These are phyloP conservation scores for Phytophthora hybrid DNA, from an alignment of 352 stramenopile genomes.

Conservation along the genomic window DNA sequence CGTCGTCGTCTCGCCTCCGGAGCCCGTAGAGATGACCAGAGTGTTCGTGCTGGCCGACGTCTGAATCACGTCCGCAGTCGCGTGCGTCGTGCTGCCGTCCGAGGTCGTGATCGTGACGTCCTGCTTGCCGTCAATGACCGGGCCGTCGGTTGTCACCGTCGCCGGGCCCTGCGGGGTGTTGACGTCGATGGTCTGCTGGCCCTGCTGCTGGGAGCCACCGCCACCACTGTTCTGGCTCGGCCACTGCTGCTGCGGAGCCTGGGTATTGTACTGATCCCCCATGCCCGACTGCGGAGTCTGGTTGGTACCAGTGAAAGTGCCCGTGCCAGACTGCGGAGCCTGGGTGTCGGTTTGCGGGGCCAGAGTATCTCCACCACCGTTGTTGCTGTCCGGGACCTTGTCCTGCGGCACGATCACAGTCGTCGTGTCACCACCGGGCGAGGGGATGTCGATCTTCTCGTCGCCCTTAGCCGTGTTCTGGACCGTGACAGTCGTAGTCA, in stretches of 20 bases:
- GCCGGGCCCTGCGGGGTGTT: background rate
- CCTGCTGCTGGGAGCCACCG: background rate
- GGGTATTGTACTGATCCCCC: background rate
- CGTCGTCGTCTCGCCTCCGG: slow-evolving; percentile 26
- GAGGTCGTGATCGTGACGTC: slow-evolving; percentile 20
- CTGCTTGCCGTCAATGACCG: slow-evolving; percentile 17
- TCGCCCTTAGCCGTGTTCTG: background rate
- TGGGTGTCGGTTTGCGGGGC: background rate
- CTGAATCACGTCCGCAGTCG: slow-evolving; percentile 6
- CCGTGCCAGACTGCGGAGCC: background rate
- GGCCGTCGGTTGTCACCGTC: background rate
- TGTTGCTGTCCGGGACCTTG: background rate
- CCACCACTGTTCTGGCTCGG: background rate
- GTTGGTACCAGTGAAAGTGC: background rate
- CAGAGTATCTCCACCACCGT: background rate
- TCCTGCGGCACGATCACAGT: slow-evolving; percentile 9
- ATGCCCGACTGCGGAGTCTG: background rate
- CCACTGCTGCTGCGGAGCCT: background rate
- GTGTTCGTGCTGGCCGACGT: slow-evolving; percentile 6
- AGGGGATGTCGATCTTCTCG: slow-evolving; percentile 15
- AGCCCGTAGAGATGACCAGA: slow-evolving; percentile 18
- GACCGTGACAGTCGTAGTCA: slow-evolving; percentile 12
- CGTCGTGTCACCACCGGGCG: slow-evolving; percentile 22
- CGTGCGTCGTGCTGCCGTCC: slow-evolving; percentile 5
- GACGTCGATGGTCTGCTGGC: background rate